A percentile compares a stretch with the other conserved stretches of the same genome.
Evolutionary conservation across 2,329 filamentous ascomycete species (phyloP).

Genomic region (Zasmidium angulare): DNA sequence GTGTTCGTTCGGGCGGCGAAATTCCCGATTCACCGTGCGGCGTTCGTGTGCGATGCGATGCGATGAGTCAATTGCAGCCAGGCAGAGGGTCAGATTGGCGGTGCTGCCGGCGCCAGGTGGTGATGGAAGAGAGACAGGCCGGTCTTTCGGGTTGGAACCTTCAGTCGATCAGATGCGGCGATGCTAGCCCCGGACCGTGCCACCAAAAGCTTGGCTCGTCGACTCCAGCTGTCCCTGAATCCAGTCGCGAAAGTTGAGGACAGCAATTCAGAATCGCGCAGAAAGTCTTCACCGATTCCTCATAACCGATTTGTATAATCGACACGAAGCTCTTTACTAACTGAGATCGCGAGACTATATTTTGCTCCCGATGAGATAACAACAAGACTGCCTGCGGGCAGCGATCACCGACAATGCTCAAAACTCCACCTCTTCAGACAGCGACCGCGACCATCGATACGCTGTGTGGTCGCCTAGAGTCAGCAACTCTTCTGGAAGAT

Average conservation of each 20-base stretch:
- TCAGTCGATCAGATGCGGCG: too few relatives aligned
- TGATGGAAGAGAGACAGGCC: neutral
- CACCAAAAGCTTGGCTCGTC: neutral
- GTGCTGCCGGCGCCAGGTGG: conserved; percentile 14
- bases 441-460: conserved; percentile 92
- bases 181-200: too few relatives aligned
- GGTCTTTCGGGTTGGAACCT: too few relatives aligned
- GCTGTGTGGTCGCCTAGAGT: conserved; percentile 81
- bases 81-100: conserved; percentile 11
- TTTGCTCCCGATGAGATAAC: conserved; percentile 20
- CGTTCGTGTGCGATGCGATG: neutral
- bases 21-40: neutral
- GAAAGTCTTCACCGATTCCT: neutral
- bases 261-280: too few relatives aligned
- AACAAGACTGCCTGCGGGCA: conserved; percentile 24
- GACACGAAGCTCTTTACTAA: too few relatives aligned
- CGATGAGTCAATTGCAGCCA: conserved; percentile 5
- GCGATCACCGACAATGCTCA: conserved; percentile 41
- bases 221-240: too few relatives aligned
- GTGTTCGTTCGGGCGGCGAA: neutral
- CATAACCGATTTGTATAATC: too few relatives aligned
- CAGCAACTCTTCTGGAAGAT: conserved; percentile 90
- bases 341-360: too few relatives aligned
- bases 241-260: too few relatives aligned
- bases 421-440: conserved; percentile 91